Percentiles rank a stretch among this genome's conserved stretches.
phyloP scores from a whole-genome alignment of 345 rosid species.

The Carallia brachiata region DNA sequence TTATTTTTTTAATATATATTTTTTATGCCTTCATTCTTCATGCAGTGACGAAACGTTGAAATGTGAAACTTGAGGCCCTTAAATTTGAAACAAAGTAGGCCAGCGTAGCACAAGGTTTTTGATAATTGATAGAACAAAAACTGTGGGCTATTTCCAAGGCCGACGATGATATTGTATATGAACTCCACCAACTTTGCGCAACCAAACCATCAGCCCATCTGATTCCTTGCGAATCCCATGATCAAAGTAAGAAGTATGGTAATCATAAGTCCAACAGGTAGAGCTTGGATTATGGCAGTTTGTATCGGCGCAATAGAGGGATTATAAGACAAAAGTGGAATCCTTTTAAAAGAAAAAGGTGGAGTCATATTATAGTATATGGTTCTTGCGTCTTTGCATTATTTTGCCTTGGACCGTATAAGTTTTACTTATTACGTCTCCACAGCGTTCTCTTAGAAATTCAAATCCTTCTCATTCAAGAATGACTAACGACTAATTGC shows the following conservation, averaged over 20 bases:
- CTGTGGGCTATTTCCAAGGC: constrained; percentile 4
- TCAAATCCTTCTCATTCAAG: too few species aligned
- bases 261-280: neutral
- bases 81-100: too few species aligned
- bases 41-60: too few species aligned
- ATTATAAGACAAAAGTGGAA: constrained; percentile 23
- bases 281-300: constrained; percentile 17
- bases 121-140: neutral
- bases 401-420: neutral
- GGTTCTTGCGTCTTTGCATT: too few species aligned
- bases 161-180: neutral
- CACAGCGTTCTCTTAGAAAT: too few species aligned
- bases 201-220: neutral
- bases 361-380: constrained; percentile 15
- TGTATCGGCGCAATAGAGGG: constrained; percentile 18
- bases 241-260: too few species aligned
- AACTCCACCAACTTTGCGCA: neutral
- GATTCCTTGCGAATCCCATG: too few species aligned
- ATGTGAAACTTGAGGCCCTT: too few species aligned
- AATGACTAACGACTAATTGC: too few species aligned
- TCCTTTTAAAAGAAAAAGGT: constrained; percentile 5
- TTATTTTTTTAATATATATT: too few species aligned
- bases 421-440: too few species aligned
- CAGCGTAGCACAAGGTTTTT: neutral
- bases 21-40: too few species aligned